Conservation (phyloP, 257 asterid genomes). For the Avicennia marina region DNA sequence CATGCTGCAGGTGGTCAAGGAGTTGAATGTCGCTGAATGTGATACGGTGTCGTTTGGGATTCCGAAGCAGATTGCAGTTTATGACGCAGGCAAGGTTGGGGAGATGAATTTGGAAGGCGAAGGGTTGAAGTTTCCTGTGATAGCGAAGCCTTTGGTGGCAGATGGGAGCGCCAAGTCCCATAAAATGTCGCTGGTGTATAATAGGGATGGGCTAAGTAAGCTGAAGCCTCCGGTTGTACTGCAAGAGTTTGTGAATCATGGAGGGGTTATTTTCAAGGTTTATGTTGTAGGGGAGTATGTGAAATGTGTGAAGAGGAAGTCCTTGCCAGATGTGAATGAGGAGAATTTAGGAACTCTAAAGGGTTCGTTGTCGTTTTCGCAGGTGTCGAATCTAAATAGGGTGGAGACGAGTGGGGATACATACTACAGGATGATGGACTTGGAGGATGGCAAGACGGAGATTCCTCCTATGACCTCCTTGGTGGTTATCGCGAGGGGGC, state of each 20-base stretch:
- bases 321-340: slow-evolving; percentile 57
- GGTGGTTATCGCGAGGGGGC: slow-evolving; percentile 53
- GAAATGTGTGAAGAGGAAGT: slow-evolving; percentile 70
- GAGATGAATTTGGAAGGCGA: slow-evolving; percentile 32
- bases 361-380: slow-evolving; percentile 51
- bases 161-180: slow-evolving; percentile 79
- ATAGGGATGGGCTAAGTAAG: slow-evolving; percentile 51
- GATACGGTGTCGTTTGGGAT: slow-evolving; percentile 48
- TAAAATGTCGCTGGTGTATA: slow-evolving; percentile 59
- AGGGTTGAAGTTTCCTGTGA: slow-evolving; percentile 62
- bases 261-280: slow-evolving; percentile 73
- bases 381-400: slow-evolving; percentile 49
- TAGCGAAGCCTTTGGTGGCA: slow-evolving; percentile 71
- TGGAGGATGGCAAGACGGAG: slow-evolving; percentile 53
- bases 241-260: slow-evolving; percentile 77
- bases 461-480: slow-evolving; percentile 60
- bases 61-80: slow-evolving; percentile 53
- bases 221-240: slow-evolving; percentile 67
- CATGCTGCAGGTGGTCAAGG: slow-evolving; percentile 60
- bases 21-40: slow-evolving; percentile 26
- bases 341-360: slow-evolving; percentile 41
- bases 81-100: slow-evolving; percentile 36
- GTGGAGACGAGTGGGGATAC: slow-evolving; percentile 42
- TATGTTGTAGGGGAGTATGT: slow-evolving; percentile 75
- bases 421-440: slow-evolving; percentile 44